These are phyloP conservation scores for Pachysandra terminalis DNA, from an alignment of 164 flowering plant species.

Conservation along the genomic window DNA sequence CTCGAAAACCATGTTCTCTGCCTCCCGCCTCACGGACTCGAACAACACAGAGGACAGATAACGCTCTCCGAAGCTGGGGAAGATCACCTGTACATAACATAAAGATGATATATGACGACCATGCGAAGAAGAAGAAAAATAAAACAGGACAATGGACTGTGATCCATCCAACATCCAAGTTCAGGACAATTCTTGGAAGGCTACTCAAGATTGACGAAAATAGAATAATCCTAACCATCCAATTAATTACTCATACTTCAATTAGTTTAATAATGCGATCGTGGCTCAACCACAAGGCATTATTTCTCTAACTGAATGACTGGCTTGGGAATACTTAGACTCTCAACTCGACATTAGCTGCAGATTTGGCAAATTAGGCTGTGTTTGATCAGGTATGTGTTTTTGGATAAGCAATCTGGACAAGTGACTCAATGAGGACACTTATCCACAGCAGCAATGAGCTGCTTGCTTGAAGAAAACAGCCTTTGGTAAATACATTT, in stretches of 20 bases:
- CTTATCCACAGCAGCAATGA: too few relatives aligned
- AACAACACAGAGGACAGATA: constrained; percentile 60
- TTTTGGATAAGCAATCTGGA: too few relatives aligned
- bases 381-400: too few relatives aligned
- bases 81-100: constrained; percentile 59
- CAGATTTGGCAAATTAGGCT: too few relatives aligned
- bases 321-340: neutral
- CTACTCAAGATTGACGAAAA: too few relatives aligned
- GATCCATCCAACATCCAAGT: too few relatives aligned
- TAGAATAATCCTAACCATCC: neutral
- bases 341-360: neutral
- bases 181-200: neutral
- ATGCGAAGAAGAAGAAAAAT: too few relatives aligned
- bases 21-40: constrained; percentile 53
- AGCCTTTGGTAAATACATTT: too few relatives aligned
- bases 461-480: too few relatives aligned
- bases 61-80: constrained; percentile 77
- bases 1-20: constrained; percentile 50
- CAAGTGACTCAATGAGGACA: too few relatives aligned
- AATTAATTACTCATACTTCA: neutral
- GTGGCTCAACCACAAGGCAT: neutral
- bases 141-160: too few relatives aligned
- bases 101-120: too few relatives aligned
- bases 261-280: neutral
- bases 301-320: neutral